Conservation (phyloP, 2,329 filamentous ascomycete species). For the Diaporthe sp. region DNA sequence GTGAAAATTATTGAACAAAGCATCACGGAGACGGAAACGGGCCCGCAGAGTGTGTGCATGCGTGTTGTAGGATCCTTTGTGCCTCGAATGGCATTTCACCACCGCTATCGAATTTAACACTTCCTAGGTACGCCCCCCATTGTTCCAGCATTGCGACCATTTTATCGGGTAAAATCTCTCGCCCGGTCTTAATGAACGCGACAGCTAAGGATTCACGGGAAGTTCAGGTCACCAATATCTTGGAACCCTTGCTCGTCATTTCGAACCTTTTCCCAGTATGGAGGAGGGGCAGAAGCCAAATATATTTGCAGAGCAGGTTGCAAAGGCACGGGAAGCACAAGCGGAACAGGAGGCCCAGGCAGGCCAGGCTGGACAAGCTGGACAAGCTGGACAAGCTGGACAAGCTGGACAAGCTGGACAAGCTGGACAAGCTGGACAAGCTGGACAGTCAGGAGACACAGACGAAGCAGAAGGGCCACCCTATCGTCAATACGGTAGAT, state of each 20-base stretch:
- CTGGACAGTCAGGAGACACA: no score
- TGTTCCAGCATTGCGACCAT: not conserved
- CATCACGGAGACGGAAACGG: not conserved
- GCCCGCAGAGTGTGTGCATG: not conserved
- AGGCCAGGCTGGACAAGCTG: no score
- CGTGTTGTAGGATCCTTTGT: not conserved
- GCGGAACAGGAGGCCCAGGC: no score
- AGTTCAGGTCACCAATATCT: not conserved
- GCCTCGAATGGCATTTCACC: not conserved
- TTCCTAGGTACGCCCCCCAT: not conserved
- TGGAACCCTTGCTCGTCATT: no score
- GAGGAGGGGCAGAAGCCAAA: no score
- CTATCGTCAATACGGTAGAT: not conserved
- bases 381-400: no score
- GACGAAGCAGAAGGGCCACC: not conserved
- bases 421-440: no score
- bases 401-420: not conserved
- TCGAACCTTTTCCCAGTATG: no score
- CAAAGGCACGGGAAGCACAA: no score
- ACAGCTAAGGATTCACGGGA: no score
- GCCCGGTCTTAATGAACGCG: not conserved
- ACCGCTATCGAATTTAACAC: not conserved
- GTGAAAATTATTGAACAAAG: slow-evolving; percentile 4
- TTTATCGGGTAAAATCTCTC: no score
- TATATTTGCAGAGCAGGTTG: no score